Evolutionary conservation across 2,329 filamentous ascomycete species (phyloP), one percentile per base, ranked within the genome.

Genomic region (Stemphylium lycopersici): DNA sequence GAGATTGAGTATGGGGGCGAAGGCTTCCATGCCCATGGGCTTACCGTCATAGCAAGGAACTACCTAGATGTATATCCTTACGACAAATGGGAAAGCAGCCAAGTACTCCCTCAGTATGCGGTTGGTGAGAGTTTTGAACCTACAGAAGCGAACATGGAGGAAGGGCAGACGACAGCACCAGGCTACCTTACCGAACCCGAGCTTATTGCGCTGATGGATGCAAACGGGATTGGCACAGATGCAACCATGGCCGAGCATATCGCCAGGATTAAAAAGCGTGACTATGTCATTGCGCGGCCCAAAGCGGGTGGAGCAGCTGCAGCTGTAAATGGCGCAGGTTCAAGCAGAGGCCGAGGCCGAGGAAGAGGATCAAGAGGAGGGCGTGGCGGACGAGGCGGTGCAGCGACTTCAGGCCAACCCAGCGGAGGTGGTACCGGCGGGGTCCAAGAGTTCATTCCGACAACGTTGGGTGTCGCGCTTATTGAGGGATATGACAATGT

Each of bases 191-290:
- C 95, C 0, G 95, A 99, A 72, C 93, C 95, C 0, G 95, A 99
- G 72, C 81, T 99, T 22, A 96, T 99, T 70, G 90, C 89, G 3
- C 83, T 99, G 10, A 99, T 99, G 95, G 95, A 99, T 77, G 93
- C 91, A 39, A 99, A 99, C 71, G 95, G 95, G 2, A 99, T 99
- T 61, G 95, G 95, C 11, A 99, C 95, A 8, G 95, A 99, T 78
- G 95, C 95, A 6, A 99, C 95, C 1, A 99, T 99, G 95, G 95
- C 95, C 0, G 95, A 99, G 68, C 95, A 99, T 71, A 99, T 99
- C 68, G 87, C 90, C 55, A 99, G 93, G 76, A 96, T 99, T 66
- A 92, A 98, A 75, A 86, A 93, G 54, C 83, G 95, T 55, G 83
- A 93, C 65, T 99, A 99, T 69, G 93, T 92, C 44, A 85, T 87